These are phyloP conservation scores for Nigrospora osmanthi DNA, from an alignment of 2,329 filamentous ascomycete genomes.

Conservation along the genomic window DNA sequence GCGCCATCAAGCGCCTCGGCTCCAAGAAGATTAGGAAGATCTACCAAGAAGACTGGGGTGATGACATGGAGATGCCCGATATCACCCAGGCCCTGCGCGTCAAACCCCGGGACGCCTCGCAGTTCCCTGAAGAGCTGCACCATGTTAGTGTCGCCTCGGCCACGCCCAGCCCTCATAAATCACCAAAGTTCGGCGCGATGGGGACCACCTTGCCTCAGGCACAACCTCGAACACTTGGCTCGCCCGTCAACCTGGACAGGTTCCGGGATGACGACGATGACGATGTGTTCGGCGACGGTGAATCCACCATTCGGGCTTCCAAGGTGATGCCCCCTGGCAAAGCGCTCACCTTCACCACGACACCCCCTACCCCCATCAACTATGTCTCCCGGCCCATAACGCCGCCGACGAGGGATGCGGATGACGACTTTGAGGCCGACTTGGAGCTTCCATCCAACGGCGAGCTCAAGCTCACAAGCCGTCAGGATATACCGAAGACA, in stretches of 20 bases:
- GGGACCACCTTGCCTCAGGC: too few relatives aligned
- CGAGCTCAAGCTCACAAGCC: conserved; percentile 56
- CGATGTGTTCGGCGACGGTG: conserved; percentile 55
- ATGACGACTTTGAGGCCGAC: conserved; percentile 66
- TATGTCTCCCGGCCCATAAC: conserved; percentile 53
- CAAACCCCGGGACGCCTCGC: conserved; percentile 50
- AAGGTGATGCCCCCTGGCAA: conserved; percentile 29
- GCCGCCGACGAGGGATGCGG: conserved; percentile 34
- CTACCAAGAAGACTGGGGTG: conserved; percentile 73
- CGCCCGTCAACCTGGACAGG: conserved; percentile 46
- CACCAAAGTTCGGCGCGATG: conserved; percentile 13
- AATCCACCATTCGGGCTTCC: conserved; percentile 60
- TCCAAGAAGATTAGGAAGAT: conserved; percentile 64
- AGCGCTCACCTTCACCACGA: conserved; percentile 38
- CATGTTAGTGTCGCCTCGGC: conserved; percentile 53
- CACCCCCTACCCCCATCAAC: conserved; percentile 58
- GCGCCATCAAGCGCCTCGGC: conserved; percentile 86
- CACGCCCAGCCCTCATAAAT: conserved; percentile 43
- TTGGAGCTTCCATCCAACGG: conserved; percentile 64
- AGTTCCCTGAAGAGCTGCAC: conserved; percentile 61
- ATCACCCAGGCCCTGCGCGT: conserved; percentile 53
- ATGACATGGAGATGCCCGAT: conserved; percentile 65
- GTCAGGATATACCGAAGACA: conserved; percentile 54
- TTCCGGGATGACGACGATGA: conserved; percentile 57
- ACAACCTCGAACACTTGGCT: background rate